Evolutionary conservation across 2,329 filamentous ascomycete genomes (phyloP), one percentile per base, ranked within the genome.

Genomic region (Colletotrichum musae): DNA sequence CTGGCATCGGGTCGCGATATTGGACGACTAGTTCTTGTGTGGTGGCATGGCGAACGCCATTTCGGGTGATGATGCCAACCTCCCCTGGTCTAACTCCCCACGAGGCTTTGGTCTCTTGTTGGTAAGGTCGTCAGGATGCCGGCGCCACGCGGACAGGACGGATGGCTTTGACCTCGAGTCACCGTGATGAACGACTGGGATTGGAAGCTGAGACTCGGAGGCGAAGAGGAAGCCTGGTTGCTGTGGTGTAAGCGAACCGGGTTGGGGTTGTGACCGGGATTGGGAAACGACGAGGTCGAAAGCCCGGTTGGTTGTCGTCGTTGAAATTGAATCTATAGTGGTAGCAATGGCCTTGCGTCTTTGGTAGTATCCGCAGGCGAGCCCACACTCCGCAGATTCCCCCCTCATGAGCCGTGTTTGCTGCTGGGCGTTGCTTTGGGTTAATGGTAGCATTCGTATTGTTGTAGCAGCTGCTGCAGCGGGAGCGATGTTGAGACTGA

Each of bases 121-220:
- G 16, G 60, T 26, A 45, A 18, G 26, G 43, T 54, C 18, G 53
- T 58, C 56, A 39, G 41, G 52, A 10, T 50, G 39, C n/a, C 50
- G 53, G 12, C 53, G 52, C 16, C 61, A 43, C 39, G 45, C 41
- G 43, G 54, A n/a, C 24, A 45, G 32, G 32, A n/a, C 52, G 53
- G 47, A n/a, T 58, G 53, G 53, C 65, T 64, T 54, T 68, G 65
- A 64, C 60, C 60, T 47, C 45, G 26, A 56, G 12, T 24, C 36
- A 15, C 47, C 43, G 32, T 41, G 52, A 64, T 41, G 45, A 39
- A 36, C 52, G 53, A 52, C 64, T 36, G 21, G 52, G 59, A 26
- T 15, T 24, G 18, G 5, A 28, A 64, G 32, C 50, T 50, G 63
- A 54, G 41, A 47, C 50, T 56, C 26, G 21, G 50, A 39, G 45